phyloP scores from a whole-genome alignment of 176 grass and related monocot species.

The Carex scoparia region DNA sequence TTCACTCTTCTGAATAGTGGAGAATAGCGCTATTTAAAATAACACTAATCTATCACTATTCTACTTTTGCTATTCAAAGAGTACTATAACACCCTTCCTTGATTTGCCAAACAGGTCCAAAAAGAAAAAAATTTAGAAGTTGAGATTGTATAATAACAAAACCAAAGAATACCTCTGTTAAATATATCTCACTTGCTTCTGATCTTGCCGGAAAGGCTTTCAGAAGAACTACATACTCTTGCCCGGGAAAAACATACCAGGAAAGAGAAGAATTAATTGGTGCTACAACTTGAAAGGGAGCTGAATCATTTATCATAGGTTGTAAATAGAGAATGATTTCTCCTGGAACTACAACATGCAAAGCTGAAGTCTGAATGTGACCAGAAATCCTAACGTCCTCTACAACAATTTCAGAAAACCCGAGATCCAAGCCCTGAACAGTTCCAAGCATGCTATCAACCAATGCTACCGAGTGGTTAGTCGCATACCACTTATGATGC shows the following conservation, averaged over 20 bases:
- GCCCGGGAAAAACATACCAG: conserved; percentile 91
- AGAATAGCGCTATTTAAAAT: too few species aligned
- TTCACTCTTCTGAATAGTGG: too few species aligned
- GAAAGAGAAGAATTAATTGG: conserved; percentile 56
- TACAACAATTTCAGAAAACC: conserved; percentile 68
- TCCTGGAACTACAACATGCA: conserved; percentile 78
- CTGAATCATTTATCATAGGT: conserved; percentile 57
- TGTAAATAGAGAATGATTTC: conserved; percentile 64
- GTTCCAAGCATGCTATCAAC: conserved; percentile 60
- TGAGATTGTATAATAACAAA: neutral
- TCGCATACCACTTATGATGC: conserved; percentile 68
- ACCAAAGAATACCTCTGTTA: conserved; percentile 62
- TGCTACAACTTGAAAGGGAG: conserved; percentile 40
- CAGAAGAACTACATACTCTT: conserved; percentile 51
- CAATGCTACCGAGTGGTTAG: conserved; percentile 66
- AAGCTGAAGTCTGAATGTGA: conserved; percentile 74
- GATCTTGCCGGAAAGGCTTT: conserved; percentile 75
- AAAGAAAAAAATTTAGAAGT: neutral
- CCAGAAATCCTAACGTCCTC: conserved; percentile 81
- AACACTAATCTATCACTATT: too few species aligned
- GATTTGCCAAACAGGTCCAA: too few species aligned
- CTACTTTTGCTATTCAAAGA: too few species aligned
- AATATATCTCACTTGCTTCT: conserved; percentile 64
- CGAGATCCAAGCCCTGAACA: conserved; percentile 54
- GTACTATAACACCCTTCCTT: too few species aligned